These are phyloP conservation scores for Eleusine coracana DNA, from an alignment of 176 grass and related monocot genomes.

Conservation along the genomic window DNA sequence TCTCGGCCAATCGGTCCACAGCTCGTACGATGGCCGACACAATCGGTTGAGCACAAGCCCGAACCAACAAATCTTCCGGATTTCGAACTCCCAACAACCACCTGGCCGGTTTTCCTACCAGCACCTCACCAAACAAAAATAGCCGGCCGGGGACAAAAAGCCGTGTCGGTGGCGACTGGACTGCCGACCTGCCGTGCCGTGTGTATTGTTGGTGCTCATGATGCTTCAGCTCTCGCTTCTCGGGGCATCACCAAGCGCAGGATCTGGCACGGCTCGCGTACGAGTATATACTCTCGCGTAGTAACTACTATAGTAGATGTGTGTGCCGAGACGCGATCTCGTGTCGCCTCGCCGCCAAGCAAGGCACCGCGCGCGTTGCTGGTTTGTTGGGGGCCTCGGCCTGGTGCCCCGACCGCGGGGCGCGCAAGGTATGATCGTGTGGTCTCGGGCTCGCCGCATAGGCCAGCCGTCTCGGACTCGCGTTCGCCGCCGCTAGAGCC, in stretches of 20 bases:
- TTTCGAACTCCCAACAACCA: background rate
- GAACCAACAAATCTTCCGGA: background rate
- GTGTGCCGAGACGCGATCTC: background rate
- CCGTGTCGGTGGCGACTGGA: slow-evolving; percentile 21
- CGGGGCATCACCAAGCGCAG: background rate
- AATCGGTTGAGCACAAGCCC: background rate
- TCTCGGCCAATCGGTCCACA: background rate
- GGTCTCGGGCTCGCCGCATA: background rate
- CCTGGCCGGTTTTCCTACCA: background rate
- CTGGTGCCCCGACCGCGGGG: background rate
- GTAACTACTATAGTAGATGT: background rate
- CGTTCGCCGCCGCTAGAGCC: no score
- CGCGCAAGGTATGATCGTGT: background rate
- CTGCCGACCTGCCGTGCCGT: background rate
- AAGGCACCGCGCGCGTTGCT: background rate
- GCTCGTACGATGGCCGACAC: slow-evolving; percentile 12
- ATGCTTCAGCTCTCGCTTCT: background rate
- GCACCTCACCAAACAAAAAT: background rate
- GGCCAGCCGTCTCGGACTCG: background rate
- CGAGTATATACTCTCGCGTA: background rate
- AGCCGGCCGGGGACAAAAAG: background rate
- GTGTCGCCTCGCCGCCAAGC: background rate
- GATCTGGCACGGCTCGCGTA: background rate
- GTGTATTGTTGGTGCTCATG: background rate
- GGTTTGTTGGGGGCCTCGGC: background rate